Percentiles rank a stretch among this genome's conserved stretches.
phyloP scores from a whole-genome alignment of 2,329 filamentous ascomycete genomes.

The Arthrobotrys musiformis region DNA sequence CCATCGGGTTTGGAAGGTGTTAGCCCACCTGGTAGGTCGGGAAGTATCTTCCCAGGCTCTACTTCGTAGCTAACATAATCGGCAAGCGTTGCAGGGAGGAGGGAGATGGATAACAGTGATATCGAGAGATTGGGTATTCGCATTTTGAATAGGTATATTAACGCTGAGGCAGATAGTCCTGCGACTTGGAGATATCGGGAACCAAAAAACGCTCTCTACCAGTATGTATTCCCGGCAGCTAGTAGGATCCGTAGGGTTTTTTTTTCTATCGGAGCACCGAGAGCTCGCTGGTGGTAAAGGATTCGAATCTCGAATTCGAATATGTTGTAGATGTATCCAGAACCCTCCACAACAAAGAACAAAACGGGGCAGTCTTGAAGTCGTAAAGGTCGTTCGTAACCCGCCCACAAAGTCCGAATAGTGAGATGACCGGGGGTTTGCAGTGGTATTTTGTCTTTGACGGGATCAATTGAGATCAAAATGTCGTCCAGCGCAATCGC shows the following conservation, averaged over 20 bases:
- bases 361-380: background rate
- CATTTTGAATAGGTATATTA: conserved; percentile 29
- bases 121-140: conserved; percentile 28
- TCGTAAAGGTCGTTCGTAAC: background rate
- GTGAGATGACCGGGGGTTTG: background rate
- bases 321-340: conserved; percentile 10
- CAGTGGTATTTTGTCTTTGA: background rate
- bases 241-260: conserved; percentile 10
- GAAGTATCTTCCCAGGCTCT: conserved; percentile 19
- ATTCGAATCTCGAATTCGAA: conserved; percentile 15
- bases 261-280: conserved; percentile 27
- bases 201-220: background rate
- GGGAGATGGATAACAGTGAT: conserved; percentile 33
- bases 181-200: background rate
- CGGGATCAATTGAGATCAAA: conserved; percentile 37
- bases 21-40: conserved; percentile 7
- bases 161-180: background rate
- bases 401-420: background rate
- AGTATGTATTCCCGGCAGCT: conserved; percentile 2
- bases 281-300: conserved; percentile 7
- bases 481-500: conserved; percentile 2
- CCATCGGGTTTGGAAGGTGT: background rate
- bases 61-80: conserved; percentile 34
- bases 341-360: background rate
- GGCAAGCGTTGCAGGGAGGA: conserved; percentile 36